phyloP scores from a whole-genome alignment of 1,139 yeast species.

The Petasospora fabianii region DNA sequence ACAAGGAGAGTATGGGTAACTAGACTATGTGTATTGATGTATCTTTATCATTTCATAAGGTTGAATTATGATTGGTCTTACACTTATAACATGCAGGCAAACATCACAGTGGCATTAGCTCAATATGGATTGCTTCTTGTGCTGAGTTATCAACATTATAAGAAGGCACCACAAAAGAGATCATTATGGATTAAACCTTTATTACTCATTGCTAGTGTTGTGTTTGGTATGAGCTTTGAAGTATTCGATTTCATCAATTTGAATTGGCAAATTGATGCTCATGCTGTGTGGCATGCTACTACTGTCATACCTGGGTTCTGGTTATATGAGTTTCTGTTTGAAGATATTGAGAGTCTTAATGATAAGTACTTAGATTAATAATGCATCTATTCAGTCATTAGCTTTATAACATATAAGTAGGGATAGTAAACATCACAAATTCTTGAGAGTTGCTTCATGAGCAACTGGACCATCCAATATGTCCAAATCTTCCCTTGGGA shows the following conservation, averaged over 20 bases:
- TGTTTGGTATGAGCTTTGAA: conserved; percentile 80
- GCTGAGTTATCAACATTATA: conserved; percentile 32
- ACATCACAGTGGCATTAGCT: conserved; percentile 68
- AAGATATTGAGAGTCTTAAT: conserved; percentile 27
- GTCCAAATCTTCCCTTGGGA: conserved; percentile 57
- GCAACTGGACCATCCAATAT: conserved; percentile 54
- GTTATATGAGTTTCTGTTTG: conserved; percentile 34
- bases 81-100: conserved; percentile 91
- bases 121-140: conserved; percentile 51
- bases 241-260: conserved; percentile 84
- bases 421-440: conserved; percentile 20
- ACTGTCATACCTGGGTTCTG: conserved; percentile 59
- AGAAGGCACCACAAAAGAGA: conserved; percentile 15
- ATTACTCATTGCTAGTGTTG: conserved; percentile 46
- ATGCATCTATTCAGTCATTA: not conserved
- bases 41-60: conserved; percentile 61
- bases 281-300: conserved; percentile 86
- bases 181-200: conserved; percentile 43
- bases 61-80: conserved; percentile 80
- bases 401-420: not conserved
- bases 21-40: conserved; percentile 43
- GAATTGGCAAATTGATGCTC: conserved; percentile 76
- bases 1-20: conserved; percentile 35
- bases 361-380: conserved; percentile 15
- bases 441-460: conserved; percentile 34